phyloP scores from a whole-genome alignment of 805 yeast genomes.

The Ogataea pignaliae region DNA sequence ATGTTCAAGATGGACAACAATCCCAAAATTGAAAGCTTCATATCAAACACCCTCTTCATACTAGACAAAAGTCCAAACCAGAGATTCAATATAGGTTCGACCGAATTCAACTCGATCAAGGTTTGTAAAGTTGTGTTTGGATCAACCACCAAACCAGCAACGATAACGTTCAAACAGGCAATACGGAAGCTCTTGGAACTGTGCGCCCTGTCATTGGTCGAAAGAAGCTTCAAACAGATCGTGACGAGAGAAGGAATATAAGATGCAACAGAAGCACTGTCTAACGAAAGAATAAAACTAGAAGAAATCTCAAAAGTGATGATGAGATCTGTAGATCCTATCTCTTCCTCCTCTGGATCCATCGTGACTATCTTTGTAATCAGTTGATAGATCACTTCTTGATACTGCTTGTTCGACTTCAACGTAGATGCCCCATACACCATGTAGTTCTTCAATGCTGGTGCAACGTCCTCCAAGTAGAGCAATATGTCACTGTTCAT shows the following conservation, averaged over 20 bases:
- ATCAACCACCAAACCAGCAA: constrained; percentile 61
- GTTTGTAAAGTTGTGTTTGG: constrained; percentile 47
- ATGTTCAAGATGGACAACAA: constrained; percentile 45
- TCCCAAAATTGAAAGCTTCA: constrained; percentile 71
- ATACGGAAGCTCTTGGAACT: constrained; percentile 31
- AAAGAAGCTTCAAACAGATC: constrained; percentile 37
- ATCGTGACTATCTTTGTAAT: constrained; percentile 38
- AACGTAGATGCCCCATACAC: constrained; percentile 50
- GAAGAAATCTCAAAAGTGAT: constrained; percentile 62
- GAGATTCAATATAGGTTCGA: constrained; percentile 49
- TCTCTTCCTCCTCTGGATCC: constrained; percentile 31
- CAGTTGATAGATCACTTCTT: constrained; percentile 47
- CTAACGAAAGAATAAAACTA: constrained; percentile 56
- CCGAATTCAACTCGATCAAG: constrained; percentile 40
- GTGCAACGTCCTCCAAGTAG: constrained; percentile 71
- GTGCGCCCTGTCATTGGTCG: constrained; percentile 29
- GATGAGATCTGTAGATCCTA: constrained; percentile 52
- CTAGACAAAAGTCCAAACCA: constrained; percentile 62
- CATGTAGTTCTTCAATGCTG: constrained; percentile 70
- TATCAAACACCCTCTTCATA: constrained; percentile 70
- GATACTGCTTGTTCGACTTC: constrained; percentile 40
- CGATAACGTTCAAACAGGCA: constrained; percentile 54
- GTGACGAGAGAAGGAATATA: constrained; percentile 44
- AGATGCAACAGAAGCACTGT: constrained; percentile 36
- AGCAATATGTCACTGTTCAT: constrained; percentile 49